These are phyloP conservation scores for Lasiodiplodia hormozganensis DNA, from an alignment of 2,329 filamentous ascomycete genomes.

Conservation along the genomic window DNA sequence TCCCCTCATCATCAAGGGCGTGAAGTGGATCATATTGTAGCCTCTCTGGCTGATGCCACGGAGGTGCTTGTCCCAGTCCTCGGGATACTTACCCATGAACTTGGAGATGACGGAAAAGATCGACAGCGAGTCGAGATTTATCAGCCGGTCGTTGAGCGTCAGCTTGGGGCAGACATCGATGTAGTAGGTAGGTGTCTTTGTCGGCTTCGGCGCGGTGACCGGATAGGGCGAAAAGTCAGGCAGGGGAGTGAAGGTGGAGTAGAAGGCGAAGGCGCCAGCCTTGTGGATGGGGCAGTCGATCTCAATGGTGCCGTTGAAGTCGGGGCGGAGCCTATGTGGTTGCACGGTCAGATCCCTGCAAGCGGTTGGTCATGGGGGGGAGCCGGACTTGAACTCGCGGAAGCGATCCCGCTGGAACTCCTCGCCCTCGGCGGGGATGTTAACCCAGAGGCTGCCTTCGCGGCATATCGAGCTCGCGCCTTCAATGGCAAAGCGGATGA, in stretches of 20 bases:
- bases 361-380: slow-evolving; percentile 28
- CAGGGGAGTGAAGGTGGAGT: slow-evolving; percentile 88
- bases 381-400: slow-evolving; percentile 82
- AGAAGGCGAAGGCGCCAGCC: slow-evolving; percentile 91
- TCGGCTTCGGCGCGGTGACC: slow-evolving; percentile 59
- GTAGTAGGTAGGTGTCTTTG: slow-evolving; percentile 81
- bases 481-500: slow-evolving; percentile 87
- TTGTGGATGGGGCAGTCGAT: slow-evolving; percentile 85
- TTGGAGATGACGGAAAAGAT: slow-evolving; percentile 96
- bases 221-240: slow-evolving; percentile 74
- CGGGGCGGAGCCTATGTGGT: slow-evolving; percentile 73
- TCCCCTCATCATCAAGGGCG: slow-evolving; percentile 87
- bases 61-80: slow-evolving; percentile 89
- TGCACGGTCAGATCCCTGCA: slow-evolving; percentile 14
- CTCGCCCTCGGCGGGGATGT: slow-evolving; percentile 80
- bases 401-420: slow-evolving; percentile 81
- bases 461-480: slow-evolving; percentile 95
- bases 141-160: slow-evolving; percentile 71
- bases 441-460: slow-evolving; percentile 94
- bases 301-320: slow-evolving; percentile 90
- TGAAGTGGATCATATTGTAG: slow-evolving; percentile 99
- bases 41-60: slow-evolving; percentile 86
- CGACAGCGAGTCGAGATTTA: slow-evolving; percentile 87
- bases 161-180: slow-evolving; percentile 90
- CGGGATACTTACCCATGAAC: slow-evolving; percentile 93